Evolutionary conservation across 2,329 filamentous ascomycete genomes (phyloP).

Genomic region (Fusarium mangiferae): DNA sequence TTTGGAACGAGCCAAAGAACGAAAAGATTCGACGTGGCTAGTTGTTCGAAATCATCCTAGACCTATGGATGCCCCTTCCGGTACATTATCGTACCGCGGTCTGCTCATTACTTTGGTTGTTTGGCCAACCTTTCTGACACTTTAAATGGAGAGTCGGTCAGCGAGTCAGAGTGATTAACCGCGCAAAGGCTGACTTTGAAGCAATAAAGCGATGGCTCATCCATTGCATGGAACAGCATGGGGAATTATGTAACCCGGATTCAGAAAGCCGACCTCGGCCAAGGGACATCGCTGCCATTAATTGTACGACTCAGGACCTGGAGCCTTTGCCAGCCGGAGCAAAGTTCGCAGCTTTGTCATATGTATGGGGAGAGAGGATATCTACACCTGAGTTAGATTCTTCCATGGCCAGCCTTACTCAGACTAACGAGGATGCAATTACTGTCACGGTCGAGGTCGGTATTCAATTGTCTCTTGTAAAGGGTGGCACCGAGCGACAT

Average conservation of each 20-base stretch:
- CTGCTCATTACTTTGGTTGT: too few relatives aligned
- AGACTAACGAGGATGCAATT: background rate
- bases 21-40: background rate
- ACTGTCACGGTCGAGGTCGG: background rate
- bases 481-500: background rate
- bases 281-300: background rate
- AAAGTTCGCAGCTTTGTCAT: background rate
- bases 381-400: background rate
- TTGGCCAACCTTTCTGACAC: too few relatives aligned
- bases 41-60: background rate
- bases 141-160: too few relatives aligned
- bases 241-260: background rate
- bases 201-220: background rate
- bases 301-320: background rate
- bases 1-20: background rate
- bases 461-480: background rate
- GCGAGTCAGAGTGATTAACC: too few relatives aligned
- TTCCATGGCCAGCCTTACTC: background rate
- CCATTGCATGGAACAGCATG: background rate
- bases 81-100: too few relatives aligned
- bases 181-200: background rate
- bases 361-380: background rate
- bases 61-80: too few relatives aligned
- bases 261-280: too few relatives aligned
- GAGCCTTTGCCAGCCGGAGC: background rate